These are phyloP conservation scores for Kitagawia praeruptora DNA, from an alignment of 129 eudicot species.

Conservation along the genomic window DNA sequence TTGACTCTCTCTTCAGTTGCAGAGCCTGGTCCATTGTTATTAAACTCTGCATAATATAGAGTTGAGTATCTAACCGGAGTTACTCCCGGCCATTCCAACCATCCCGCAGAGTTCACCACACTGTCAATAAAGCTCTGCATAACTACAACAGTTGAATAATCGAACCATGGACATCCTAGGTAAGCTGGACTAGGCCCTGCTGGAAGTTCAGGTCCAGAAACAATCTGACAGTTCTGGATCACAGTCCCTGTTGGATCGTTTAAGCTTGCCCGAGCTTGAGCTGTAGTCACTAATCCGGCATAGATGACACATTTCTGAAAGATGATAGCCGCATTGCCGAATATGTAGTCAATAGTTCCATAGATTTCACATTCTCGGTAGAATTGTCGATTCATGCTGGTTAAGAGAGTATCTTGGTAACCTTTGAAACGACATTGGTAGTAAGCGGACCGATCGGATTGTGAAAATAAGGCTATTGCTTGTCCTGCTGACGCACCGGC, in stretches of 20 bases:
- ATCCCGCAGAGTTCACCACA: background rate
- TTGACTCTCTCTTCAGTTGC: background rate
- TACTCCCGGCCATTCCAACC: background rate
- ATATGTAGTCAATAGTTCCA: slow-evolving; percentile 1
- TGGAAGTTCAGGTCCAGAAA: background rate
- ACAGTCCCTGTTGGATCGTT: background rate
- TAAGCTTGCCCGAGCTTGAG: background rate
- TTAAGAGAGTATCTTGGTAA: slow-evolving; percentile 4
- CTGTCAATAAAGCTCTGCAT: background rate
- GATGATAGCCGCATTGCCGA: background rate
- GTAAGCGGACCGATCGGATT: background rate
- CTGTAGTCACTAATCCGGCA: background rate
- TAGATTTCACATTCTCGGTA: background rate
- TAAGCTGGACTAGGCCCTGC: background rate
- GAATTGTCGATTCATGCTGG: background rate
- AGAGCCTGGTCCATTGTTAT: background rate
- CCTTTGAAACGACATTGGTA: slow-evolving; percentile 1
- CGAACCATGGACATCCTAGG: slow-evolving; percentile 1
- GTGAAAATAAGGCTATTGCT: background rate
- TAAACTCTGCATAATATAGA: background rate
- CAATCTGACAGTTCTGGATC: background rate
- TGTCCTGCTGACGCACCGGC: background rate
- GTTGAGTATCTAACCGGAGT: background rate
- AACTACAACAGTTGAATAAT: background rate
- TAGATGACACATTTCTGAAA: background rate